These are phyloP conservation scores for Boletus coccyginus DNA, from an alignment of 768 basidiomycete species.

Conservation along the genomic window DNA sequence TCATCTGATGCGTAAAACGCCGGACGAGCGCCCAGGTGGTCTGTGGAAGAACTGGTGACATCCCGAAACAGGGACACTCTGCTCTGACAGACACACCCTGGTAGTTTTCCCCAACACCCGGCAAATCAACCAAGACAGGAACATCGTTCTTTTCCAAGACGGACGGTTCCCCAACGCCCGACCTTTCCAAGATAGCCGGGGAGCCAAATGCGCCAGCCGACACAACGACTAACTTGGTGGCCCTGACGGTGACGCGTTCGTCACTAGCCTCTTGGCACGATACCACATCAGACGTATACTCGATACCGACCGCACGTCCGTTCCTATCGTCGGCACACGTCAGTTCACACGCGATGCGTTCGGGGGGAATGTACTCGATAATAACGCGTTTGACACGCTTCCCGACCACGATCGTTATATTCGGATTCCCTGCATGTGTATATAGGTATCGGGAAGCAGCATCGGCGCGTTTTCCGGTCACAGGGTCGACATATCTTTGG, in stretches of 20 bases:
- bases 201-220: conserved; percentile 42
- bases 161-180: too few relatives aligned
- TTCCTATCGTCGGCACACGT: conserved; percentile 19
- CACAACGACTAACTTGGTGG: too few relatives aligned
- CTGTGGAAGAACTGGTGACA: not conserved
- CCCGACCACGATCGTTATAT: too few relatives aligned
- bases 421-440: conserved; percentile 19
- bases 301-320: conserved; percentile 35
- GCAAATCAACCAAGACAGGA: too few relatives aligned
- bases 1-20: conserved; percentile 42
- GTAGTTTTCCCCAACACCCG: too few relatives aligned
- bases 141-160: too few relatives aligned
- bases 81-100: too few relatives aligned
- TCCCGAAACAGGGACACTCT: too few relatives aligned
- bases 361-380: too few relatives aligned
- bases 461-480: conserved; percentile 26
- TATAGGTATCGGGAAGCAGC: conserved; percentile 31
- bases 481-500: conserved; percentile 49
- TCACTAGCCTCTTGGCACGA: conserved; percentile 15
- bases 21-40: conserved; percentile 29
- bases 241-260: too few relatives aligned
- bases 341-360: not conserved
- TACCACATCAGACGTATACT: conserved; percentile 19
- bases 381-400: too few relatives aligned
- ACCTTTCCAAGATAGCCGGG: conserved; percentile 54